These are phyloP conservation scores for Ophiocordyceps camponoti-saundersi DNA, from an alignment of 2,329 filamentous ascomycete species.

Conservation along the genomic window DNA sequence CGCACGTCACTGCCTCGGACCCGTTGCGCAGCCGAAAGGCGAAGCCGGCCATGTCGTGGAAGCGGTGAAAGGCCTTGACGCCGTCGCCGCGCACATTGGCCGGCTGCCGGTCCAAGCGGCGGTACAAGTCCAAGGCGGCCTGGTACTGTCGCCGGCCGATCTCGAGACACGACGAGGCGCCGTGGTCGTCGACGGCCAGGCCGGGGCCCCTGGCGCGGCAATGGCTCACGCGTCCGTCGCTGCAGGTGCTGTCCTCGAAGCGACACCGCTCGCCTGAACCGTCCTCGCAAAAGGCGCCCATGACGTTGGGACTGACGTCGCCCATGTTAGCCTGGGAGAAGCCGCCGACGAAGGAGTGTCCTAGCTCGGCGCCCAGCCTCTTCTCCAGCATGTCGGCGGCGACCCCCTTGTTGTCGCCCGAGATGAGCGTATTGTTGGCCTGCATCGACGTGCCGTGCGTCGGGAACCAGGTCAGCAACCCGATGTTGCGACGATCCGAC, in stretches of 20 bases:
- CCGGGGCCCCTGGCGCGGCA: conserved; percentile 57
- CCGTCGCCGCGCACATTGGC: conserved; percentile 43
- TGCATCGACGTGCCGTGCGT: conserved; percentile 83
- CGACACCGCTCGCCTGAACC: conserved; percentile 55
- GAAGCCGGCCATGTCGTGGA: conserved; percentile 60
- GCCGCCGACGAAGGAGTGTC: conserved; percentile 57
- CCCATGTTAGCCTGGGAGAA: conserved; percentile 88
- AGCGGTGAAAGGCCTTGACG: conserved; percentile 67
- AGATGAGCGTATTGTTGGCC: conserved; percentile 76
- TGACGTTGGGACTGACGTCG: conserved; percentile 75
- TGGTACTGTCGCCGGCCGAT: conserved; percentile 52
- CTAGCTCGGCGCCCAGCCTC: conserved; percentile 8
- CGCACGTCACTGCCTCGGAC: conserved; percentile 55
- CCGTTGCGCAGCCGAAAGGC: conserved; percentile 58
- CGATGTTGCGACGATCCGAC: conserved; percentile 56
- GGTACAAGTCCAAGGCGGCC: conserved; percentile 33
- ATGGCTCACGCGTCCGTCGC: conserved; percentile 43
- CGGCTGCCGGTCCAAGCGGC: conserved; percentile 25
- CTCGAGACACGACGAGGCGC: conserved; percentile 59
- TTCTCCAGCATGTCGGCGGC: conserved; percentile 73
- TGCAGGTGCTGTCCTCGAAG: conserved; percentile 70
- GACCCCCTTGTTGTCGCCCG: conserved; percentile 87
- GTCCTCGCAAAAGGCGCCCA: conserved; percentile 81
- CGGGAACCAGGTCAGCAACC: conserved; percentile 78
- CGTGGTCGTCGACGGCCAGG: conserved; percentile 49